These are phyloP conservation scores for Yarrowia hollandica DNA, from an alignment of 805 yeast genomes.

Conservation along the genomic window DNA sequence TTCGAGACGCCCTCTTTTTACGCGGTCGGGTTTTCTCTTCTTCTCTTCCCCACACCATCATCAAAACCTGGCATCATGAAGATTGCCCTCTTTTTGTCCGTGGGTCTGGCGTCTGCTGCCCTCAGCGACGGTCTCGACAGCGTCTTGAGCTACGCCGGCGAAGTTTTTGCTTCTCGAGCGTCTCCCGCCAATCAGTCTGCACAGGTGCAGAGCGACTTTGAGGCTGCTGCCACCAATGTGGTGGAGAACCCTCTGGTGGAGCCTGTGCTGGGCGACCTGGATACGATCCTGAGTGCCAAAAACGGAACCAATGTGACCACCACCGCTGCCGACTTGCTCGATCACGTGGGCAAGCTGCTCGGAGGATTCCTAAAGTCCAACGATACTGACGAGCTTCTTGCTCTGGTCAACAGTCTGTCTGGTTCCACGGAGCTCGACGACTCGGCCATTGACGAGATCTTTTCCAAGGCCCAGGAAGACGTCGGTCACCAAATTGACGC, in stretches of 20 bases:
- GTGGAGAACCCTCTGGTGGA: conserved; percentile 11
- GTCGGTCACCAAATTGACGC: conserved; percentile 15
- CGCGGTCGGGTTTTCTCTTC: background rate
- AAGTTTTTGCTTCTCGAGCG: conserved; percentile 5
- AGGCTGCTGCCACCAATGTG: background rate
- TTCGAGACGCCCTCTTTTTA: background rate
- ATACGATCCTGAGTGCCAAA: background rate
- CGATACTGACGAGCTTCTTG: background rate
- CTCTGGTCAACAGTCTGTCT: background rate
- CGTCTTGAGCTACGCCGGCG: conserved; percentile 16
- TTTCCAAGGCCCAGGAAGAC: conserved; percentile 17
- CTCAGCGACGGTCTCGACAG: background rate
- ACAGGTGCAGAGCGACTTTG: conserved; percentile 18
- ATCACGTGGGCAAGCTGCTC: background rate
- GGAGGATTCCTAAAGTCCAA: conserved; percentile 18
- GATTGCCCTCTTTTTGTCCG: background rate
- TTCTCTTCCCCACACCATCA: background rate
- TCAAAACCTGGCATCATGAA: background rate
- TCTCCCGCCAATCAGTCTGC: background rate
- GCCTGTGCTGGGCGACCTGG: background rate
- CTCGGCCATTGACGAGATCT: conserved; percentile 9
- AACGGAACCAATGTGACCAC: conserved; percentile 7
- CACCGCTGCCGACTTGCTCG: background rate
- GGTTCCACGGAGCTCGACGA: background rate
- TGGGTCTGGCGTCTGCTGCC: conserved; percentile 4